Evolutionary conservation across 768 basidiomycete genomes (phyloP), one percentile per base, ranked within the genome.

Genomic region (Leccinum subgranulosum): DNA sequence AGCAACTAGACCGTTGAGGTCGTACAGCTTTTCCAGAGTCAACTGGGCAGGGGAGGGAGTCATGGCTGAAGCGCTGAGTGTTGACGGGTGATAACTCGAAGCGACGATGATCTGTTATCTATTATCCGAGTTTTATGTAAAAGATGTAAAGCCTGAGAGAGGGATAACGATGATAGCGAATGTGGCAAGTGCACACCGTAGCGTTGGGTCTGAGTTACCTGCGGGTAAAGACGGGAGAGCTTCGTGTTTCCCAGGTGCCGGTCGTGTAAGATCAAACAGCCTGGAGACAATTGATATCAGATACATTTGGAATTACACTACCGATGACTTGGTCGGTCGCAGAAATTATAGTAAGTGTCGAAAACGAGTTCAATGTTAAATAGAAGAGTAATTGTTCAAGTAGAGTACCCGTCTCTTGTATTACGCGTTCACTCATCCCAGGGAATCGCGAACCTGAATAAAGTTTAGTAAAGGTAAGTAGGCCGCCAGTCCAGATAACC

Each of bases 1-100:
- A 3, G 78, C 78, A 7, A 89, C 72, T 25, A 82, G 77, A n/a
- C 84, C 85, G 23, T 77, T 70, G 56, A 90, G 78, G 61, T 83
- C 78, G 62, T 78, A 81, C 19, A 84, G 46, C 47, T 65, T 72
- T 29, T 61, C 64, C 14, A 58, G 29, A 2, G 63, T 68, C 48
- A 72, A 64, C 31, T 61, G 58, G 34, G 60, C 17, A 8, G 70
- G 63, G 29, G 66, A 59, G 15, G 39, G n/a, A 10, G 62, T 34
- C 71, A 72, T 74, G 56, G 27, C 10, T 29, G 48, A 31, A 28
- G n/a, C 0, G 9, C 39, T 41, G 15, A n/a, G 12, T 6, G 27
- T 52, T 23, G 43, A 54, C 34, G 53, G 9, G 11, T 23, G 27
- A 49, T n/a, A 4, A 57, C 12, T 34, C 9, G 21, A 21, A n/a